Base-by-base conservation (phyloP, 768 basidiomycete genomes). In the Kockovaella imperatae region DNA sequence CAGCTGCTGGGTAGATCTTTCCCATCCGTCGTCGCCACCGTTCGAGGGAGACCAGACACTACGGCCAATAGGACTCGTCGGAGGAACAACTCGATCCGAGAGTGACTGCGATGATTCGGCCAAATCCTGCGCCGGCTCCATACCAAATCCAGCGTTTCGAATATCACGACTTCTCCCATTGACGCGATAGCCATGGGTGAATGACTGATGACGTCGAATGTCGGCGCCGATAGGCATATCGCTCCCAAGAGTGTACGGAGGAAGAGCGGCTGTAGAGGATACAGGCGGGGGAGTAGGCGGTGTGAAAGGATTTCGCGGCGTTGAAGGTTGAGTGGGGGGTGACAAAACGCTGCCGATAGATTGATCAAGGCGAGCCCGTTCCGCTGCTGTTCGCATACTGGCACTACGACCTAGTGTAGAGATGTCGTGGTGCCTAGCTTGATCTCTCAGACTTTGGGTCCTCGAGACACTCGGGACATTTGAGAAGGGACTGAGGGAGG, bases 381-480 rank as follows among this genome's bases (percentile, higher is more conserved):
- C 64, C 25, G 57, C 54, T 17, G 48, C 31, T 3, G 45, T 45
- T 32, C 54, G 52, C 35, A 66, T 24, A 38, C 64, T 67, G 18
- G 61, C 45, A 41, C 61, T 62, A 17, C 64, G 25, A 2, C 64
- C 64, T 43, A 67, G 35, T 10, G 29, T 20, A 26, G 20, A 24
- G 23, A 29, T 35, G n/a, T 52, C 53, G 8, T 50, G 32, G 43
- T 53, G 35, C 29, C 57, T 59, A 2, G 61, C 64, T 39, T 67
- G 64, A 20, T 52, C 59, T n/a, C 64, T 54, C 20, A 67, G 39
- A 54, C 64, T 67, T 34, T 67, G 64, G 5, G 64, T 59, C 14
- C 64, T 42, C n/a, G 62, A 61, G 5, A 67, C 54, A 42, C 48
- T 58, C 2, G 55, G n/a, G n/a, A n/a, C n/a, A n/a, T 53, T 17